phyloP scores from a whole-genome alignment of 768 basidiomycete genomes.

The Auricularia sp. region DNA sequence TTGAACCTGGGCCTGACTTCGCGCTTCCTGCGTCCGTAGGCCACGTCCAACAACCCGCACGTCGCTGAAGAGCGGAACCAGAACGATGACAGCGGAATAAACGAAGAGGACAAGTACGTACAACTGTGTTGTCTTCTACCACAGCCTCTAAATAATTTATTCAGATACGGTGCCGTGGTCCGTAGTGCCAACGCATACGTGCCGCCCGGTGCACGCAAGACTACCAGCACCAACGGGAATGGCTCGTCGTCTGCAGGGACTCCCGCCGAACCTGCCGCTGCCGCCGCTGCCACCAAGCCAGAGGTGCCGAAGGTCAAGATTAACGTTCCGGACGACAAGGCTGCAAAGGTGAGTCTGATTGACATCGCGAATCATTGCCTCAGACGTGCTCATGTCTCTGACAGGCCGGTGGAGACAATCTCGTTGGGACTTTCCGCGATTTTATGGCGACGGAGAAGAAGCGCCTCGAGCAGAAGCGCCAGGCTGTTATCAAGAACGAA shows the following conservation, averaged over 20 bases:
- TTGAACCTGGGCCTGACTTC: background rate
- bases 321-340: slow-evolving; percentile 62
- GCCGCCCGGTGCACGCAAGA: slow-evolving; percentile 78
- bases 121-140: slow-evolving; percentile 9
- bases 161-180: slow-evolving; percentile 86
- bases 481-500: slow-evolving; percentile 79
- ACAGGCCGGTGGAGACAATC: slow-evolving; percentile 55
- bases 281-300: slow-evolving; percentile 15
- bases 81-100: slow-evolving; percentile 60
- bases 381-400: background rate
- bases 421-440: slow-evolving; percentile 77
- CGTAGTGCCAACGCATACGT: slow-evolving; percentile 85
- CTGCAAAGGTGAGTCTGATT: background rate
- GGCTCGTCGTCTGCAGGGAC: slow-evolving; percentile 21
- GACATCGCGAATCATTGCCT: background rate
- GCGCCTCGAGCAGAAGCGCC: slow-evolving; percentile 80
- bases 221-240: slow-evolving; percentile 11
- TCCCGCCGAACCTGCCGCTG: background rate
- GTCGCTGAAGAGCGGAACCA: slow-evolving; percentile 77
- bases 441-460: slow-evolving; percentile 91
- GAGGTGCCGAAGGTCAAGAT: slow-evolving; percentile 67
- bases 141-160: slow-evolving; percentile 16
- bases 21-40: slow-evolving; percentile 26
- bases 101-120: slow-evolving; percentile 93
- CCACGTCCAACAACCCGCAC: slow-evolving; percentile 64